Conservation (phyloP, 345 rosid genomes). For the Orychophragmus violaceus region DNA sequence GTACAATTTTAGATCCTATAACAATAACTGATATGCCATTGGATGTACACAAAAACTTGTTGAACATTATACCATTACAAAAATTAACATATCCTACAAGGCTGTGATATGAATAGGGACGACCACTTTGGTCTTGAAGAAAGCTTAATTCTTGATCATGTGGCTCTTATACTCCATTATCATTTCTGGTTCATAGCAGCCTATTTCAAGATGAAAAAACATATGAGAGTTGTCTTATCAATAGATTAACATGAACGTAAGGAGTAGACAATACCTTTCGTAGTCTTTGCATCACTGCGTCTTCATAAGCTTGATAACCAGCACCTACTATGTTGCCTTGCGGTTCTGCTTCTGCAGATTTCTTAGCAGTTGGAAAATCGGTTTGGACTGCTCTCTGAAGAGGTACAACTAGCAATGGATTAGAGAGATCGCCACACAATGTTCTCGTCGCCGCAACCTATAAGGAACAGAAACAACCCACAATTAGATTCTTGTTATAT, state of each 20-base stretch:
- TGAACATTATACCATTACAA: neutral
- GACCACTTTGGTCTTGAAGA: neutral
- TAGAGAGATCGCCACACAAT: slow-evolving; percentile 55
- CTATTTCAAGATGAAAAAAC: neutral
- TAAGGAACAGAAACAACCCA: neutral
- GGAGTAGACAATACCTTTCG: slow-evolving; percentile 37
- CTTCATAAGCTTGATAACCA: slow-evolving; percentile 71
- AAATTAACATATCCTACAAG: neutral
- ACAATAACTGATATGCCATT: neutral
- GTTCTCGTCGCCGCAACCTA: slow-evolving; percentile 67
- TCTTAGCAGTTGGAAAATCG: slow-evolving; percentile 34
- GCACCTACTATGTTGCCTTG: slow-evolving; percentile 57
- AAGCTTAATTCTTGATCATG: slow-evolving; percentile 5
- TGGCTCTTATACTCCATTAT: neutral
- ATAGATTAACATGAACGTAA: neutral
- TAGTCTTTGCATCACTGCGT: slow-evolving; percentile 57
- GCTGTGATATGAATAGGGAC: neutral
- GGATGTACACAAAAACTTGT: neutral
- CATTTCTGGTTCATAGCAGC: slow-evolving; percentile 28
- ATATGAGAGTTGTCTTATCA: neutral
- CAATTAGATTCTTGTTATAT: neutral
- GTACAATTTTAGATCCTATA: neutral
- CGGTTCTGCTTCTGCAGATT: slow-evolving; percentile 40
- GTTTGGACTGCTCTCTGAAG: slow-evolving; percentile 45
- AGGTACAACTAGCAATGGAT: slow-evolving; percentile 74